Evolutionary conservation across 108 stramenopile species (phyloP), one percentile per base, ranked within the genome.

Genomic region (Craspedostauros australis): DNA sequence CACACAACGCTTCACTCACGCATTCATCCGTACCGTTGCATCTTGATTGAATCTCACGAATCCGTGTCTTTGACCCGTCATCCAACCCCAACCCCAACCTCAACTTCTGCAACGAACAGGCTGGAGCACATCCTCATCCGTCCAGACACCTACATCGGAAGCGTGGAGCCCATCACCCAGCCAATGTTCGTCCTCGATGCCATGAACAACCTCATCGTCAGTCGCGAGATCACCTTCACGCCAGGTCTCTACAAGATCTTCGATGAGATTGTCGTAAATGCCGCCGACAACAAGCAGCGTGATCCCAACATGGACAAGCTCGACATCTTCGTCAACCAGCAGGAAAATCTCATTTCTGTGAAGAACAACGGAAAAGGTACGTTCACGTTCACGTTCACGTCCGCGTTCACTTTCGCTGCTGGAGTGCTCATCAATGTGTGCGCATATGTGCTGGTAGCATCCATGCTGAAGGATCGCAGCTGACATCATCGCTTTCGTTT

Each of bases 261-360:
- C 61, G 99, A 99, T 62, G 99, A 99, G 77, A 98, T 99, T 62
- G 71, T 99, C 23, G 98, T 99, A 31, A 99, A 99, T 68, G 99
- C 99, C 21, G 89, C 96, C 0, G 99, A 99, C 71, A 99, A 99
- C 83, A 98, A 98, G 73, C 97, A 98, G 75, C 94, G 99, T 20
- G 96, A 99, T 80, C 72, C 88, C 22, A 68, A 82, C 15, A 98
- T 98, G 97, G 82, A 93, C 70, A 73, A 72, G 61, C 77, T 99
- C 33, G 95, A 98, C 34, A 86, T 99, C 28, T 58, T 34, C 5
- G 77, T 97, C 41, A 76, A 96, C 54, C 54, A 59, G 0, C 81
- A 51, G 19, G 49, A 42, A 23, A 83, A 83, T 34, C 53, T 59
- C n/a, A 96, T 99, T 34, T 91, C 93, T 44, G 97, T 99, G 15